Evolutionary conservation across 495 filamentous ascomycete genomes (phyloP).

Genomic region (Hypoxylon subgilvum): DNA sequence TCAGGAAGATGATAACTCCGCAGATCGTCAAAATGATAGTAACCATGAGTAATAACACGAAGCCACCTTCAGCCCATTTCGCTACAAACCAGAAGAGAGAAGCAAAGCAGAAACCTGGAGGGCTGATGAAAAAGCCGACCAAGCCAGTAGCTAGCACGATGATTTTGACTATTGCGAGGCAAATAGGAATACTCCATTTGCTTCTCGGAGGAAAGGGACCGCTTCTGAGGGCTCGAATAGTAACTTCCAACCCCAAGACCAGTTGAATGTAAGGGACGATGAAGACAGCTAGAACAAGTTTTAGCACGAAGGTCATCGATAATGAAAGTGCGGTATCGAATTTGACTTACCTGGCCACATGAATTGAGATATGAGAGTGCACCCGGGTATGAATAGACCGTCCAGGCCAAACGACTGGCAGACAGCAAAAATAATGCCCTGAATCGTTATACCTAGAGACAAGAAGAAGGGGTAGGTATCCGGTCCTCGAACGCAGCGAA

Average conservation of each 20-base stretch:
- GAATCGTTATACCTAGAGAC: constrained; percentile 53
- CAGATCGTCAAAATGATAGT: constrained; percentile 41
- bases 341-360: constrained; percentile 56
- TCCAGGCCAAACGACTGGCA: constrained; percentile 53
- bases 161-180: constrained; percentile 47
- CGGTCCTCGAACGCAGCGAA: constrained; percentile 48
- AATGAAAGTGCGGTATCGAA: neutral
- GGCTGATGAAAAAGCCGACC: constrained; percentile 49
- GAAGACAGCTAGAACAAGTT: constrained; percentile 47
- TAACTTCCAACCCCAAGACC: constrained; percentile 51
- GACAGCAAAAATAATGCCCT: constrained; percentile 54
- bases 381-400: constrained; percentile 46
- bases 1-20: constrained; percentile 44
- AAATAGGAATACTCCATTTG: constrained; percentile 53
- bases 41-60: constrained; percentile 47
- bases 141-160: constrained; percentile 49
- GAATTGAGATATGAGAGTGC: constrained; percentile 49
- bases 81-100: constrained; percentile 59
- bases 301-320: constrained; percentile 25
- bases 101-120: constrained; percentile 50
- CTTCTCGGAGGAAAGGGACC: constrained; percentile 48
- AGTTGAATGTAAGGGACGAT: constrained; percentile 56
- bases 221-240: constrained; percentile 47
- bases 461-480: constrained; percentile 54
- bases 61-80: constrained; percentile 51